Conservation (phyloP, 2,329 filamentous ascomycete species). For the Monilinia fructicola region DNA sequence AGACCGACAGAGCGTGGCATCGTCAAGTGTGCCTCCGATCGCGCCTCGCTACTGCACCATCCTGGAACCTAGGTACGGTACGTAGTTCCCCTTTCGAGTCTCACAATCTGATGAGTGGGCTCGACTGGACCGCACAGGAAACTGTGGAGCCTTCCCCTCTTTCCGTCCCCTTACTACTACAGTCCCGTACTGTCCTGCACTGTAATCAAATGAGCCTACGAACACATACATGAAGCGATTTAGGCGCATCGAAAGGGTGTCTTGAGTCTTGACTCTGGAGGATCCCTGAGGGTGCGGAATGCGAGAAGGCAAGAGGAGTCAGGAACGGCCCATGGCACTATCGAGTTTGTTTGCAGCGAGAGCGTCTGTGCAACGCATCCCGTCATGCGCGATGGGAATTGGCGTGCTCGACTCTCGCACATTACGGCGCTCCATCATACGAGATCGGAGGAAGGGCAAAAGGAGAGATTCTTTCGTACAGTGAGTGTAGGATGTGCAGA, state of each 20-base stretch:
- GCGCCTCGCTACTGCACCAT: neutral
- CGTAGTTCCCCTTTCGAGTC: neutral
- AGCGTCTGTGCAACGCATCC: constrained; percentile 9
- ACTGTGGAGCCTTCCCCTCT: neutral
- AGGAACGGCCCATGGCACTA: neutral
- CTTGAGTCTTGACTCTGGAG: no score
- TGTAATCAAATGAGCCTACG: neutral
- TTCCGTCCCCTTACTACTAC: no score
- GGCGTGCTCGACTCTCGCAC: neutral
- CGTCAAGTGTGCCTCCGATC: neutral
- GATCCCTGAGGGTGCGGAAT: neutral
- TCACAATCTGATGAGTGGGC: neutral
- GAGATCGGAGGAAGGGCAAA: neutral
- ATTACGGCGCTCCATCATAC: neutral
- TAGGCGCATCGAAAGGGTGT: neutral
- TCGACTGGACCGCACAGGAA: neutral
- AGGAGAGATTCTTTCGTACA: constrained; percentile 10
- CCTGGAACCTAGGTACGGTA: neutral
- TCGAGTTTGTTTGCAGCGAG: neutral
- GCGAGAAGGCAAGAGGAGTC: no score
- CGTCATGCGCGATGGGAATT: neutral
- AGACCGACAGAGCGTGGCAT: no score
- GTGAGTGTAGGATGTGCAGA: no score
- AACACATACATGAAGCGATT: neutral
- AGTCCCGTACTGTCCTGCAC: no score